These are phyloP conservation scores for Phytophthora tubulina DNA, from an alignment of 352 stramenopile genomes.

Conservation along the genomic window DNA sequence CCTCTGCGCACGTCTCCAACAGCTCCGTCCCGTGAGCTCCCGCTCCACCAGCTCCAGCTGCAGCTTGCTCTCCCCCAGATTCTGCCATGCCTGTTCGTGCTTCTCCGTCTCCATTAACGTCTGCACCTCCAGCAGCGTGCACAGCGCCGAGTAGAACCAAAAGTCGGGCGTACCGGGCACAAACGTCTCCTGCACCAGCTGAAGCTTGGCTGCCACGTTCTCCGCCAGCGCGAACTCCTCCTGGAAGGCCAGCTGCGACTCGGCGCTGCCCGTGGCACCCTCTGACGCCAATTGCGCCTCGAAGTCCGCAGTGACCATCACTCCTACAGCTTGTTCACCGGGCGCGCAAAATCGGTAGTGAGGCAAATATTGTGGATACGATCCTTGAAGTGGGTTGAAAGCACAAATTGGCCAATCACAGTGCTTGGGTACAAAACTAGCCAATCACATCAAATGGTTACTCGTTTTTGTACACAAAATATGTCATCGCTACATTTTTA, in stretches of 20 bases:
- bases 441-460: background rate
- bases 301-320: conserved; percentile 34
- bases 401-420: background rate
- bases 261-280: conserved; percentile 21
- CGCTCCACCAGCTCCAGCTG: conserved; percentile 36
- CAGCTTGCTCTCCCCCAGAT: conserved; percentile 24
- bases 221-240: conserved; percentile 45
- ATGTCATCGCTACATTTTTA: background rate
- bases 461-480: conserved; percentile 2
- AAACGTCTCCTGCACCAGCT: conserved; percentile 36
- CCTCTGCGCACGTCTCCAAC: conserved; percentile 40
- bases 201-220: conserved; percentile 34
- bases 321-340: conserved; percentile 17
- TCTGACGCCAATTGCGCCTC: conserved; percentile 40
- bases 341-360: conserved; percentile 19
- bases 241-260: conserved; percentile 40
- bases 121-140: conserved; percentile 50
- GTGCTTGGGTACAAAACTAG: conserved; percentile 8
- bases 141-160: conserved; percentile 47
- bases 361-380: background rate
- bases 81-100: conserved; percentile 27
- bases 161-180: conserved; percentile 35
- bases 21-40: conserved; percentile 29
- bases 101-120: conserved; percentile 36
- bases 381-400: conserved; percentile 4